Conservation (phyloP, 1,284 basidiomycete genomes). For the Cutaneotrichosporon daszewskae region DNA sequence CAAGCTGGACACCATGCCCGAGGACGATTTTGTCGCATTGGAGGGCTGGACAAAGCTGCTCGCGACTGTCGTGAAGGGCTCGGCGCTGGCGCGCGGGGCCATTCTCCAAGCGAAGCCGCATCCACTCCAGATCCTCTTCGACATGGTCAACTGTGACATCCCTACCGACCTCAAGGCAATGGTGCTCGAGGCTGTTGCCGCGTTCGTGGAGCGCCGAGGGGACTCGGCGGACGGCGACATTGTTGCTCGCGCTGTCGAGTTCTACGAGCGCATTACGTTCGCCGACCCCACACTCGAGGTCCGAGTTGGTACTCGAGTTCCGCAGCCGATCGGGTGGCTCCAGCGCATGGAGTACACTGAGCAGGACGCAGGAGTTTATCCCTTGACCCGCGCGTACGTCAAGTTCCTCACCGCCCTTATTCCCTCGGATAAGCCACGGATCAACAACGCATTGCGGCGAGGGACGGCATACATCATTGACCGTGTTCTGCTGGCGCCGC, state of each 20-base stretch:
- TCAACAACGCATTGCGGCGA: constrained; percentile 54
- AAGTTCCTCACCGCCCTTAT: constrained; percentile 70
- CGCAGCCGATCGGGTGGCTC: constrained; percentile 38
- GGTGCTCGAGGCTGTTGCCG: constrained; percentile 73
- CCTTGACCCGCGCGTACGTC: constrained; percentile 81
- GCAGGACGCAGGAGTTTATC: constrained; percentile 68
- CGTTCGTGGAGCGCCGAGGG: constrained; percentile 74
- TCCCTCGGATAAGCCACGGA: constrained; percentile 50
- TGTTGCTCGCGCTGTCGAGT: constrained; percentile 59
- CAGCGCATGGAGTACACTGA: constrained; percentile 67
- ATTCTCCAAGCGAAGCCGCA: constrained; percentile 67
- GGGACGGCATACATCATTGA: constrained; percentile 75
- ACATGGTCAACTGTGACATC: constrained; percentile 69
- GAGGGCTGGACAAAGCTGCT: constrained; percentile 54
- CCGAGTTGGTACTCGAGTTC: constrained; percentile 25
- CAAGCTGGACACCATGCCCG: constrained; percentile 27
- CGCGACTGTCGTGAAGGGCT: constrained; percentile 70
- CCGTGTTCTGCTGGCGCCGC: constrained; percentile 62
- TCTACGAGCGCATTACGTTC: constrained; percentile 68
- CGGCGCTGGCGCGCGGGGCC: constrained; percentile 45
- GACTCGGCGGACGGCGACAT: constrained; percentile 62
- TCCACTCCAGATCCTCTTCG: constrained; percentile 71
- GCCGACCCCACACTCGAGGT: constrained; percentile 36
- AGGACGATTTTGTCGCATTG: constrained; percentile 29
- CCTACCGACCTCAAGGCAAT: constrained; percentile 86